These are phyloP conservation scores for Lumnitzera littorea DNA, from an alignment of 345 rosid genomes.

Conservation along the genomic window DNA sequence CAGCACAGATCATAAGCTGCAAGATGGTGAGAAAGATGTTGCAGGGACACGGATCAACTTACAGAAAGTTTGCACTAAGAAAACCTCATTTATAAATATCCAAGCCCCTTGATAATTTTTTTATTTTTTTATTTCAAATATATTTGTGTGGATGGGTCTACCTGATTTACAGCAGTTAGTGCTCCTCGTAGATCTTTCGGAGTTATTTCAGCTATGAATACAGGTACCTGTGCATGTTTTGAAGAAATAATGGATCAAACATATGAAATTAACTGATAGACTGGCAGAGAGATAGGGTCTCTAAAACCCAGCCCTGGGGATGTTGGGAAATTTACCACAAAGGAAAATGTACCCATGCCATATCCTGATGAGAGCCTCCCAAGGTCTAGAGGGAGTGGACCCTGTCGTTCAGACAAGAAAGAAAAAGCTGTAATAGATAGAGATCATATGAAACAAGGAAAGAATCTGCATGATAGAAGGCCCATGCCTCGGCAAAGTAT, in stretches of 20 bases:
- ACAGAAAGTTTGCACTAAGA: not conserved
- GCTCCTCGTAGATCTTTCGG: conserved; percentile 85
- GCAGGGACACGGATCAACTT: not conserved
- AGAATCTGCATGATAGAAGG: not conserved
- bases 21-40: conserved; percentile 7
- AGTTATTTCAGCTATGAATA: conserved; percentile 83
- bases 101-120: not conserved
- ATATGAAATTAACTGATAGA: conserved; percentile 1
- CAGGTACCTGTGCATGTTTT: conserved; percentile 50
- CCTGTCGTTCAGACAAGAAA: conserved; percentile 22
- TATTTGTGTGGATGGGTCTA: conserved; percentile 9
- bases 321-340: conserved; percentile 44
- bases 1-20: conserved; percentile 72
- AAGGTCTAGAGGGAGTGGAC: conserved; percentile 47
- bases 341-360: conserved; percentile 90
- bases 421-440: not conserved
- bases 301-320: no score
- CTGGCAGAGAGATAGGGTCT: not conserved
- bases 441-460: not conserved
- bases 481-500: conserved; percentile 69
- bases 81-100: not conserved
- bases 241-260: not conserved
- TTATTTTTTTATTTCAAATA: not conserved
- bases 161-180: conserved; percentile 79
- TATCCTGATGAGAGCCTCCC: conserved; percentile 83